Evolutionary conservation across 2,329 filamentous ascomycete species (phyloP).

Genomic region (Fusarium verrucosum): DNA sequence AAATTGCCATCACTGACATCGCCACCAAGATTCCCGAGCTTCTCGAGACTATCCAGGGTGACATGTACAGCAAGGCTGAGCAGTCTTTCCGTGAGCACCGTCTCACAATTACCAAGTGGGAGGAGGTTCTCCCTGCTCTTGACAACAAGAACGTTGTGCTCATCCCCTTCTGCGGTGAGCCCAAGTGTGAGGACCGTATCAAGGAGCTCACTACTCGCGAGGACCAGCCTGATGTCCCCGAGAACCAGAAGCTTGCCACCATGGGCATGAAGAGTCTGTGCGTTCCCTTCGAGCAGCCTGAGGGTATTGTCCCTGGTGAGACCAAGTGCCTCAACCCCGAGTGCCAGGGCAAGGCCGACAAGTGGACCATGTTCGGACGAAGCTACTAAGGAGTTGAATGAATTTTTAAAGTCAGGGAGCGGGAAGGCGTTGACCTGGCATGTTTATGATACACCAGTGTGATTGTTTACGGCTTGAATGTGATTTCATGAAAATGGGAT

Average conservation of each 20-base stretch:
- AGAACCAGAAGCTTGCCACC: conserved; percentile 63
- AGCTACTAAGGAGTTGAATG: conserved; percentile 60
- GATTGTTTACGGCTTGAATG: conserved; percentile 46
- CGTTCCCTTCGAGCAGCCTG: conserved; percentile 85
- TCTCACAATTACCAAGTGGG: conserved; percentile 84
- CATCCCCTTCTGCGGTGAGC: conserved; percentile 86
- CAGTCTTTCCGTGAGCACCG: conserved; percentile 82
- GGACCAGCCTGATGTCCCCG: conserved; percentile 62
- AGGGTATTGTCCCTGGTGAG: conserved; percentile 78
- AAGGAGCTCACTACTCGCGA: conserved; percentile 89
- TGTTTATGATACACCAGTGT: conserved; percentile 46
- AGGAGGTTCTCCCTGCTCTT: conserved; percentile 87
- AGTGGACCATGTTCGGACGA: conserved; percentile 93
- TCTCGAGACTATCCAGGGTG: conserved; percentile 88
- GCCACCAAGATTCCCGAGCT: conserved; percentile 78
- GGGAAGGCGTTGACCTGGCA: conserved; percentile 43
- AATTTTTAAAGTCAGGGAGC: conserved; percentile 38
- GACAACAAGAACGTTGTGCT: conserved; percentile 93
- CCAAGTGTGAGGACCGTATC: conserved; percentile 90
- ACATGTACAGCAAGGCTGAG: conserved; percentile 82
- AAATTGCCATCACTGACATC: conserved; percentile 79
- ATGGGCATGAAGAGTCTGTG: conserved; percentile 77
- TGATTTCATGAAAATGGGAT: conserved; percentile 40
- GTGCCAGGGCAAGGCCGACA: conserved; percentile 78
- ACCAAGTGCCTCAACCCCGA: conserved; percentile 94